Conservation (phyloP, 345 rosid genomes). For the Theobroma cacao region DNA sequence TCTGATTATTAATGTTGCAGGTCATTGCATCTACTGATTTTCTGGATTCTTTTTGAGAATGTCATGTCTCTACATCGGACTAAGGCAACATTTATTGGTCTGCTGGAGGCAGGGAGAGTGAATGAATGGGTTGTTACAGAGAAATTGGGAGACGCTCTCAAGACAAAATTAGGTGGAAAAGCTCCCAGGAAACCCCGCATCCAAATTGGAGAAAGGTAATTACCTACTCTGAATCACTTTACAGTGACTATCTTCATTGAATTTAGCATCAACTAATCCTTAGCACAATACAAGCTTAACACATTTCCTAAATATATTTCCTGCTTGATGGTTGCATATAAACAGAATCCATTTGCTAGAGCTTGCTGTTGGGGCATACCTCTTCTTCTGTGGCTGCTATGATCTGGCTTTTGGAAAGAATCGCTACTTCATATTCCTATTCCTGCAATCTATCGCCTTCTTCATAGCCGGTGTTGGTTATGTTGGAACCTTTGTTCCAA, state of each 20-base stretch:
- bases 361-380: slow-evolving; percentile 67
- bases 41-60: slow-evolving; percentile 90
- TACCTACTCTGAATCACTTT: background rate
- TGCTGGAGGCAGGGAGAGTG: slow-evolving; percentile 77
- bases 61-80: slow-evolving; percentile 92
- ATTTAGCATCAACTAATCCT: background rate
- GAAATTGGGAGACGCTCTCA: slow-evolving; percentile 75
- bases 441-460: slow-evolving; percentile 69
- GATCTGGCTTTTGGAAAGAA: slow-evolving; percentile 61
- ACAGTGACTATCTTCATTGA: background rate
- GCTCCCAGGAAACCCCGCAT: slow-evolving; percentile 40
- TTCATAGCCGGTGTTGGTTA: slow-evolving; percentile 73
- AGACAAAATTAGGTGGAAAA: slow-evolving; percentile 41
- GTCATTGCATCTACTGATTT: slow-evolving; percentile 52
- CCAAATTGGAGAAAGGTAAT: slow-evolving; percentile 65
- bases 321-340: background rate
- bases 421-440: slow-evolving; percentile 61
- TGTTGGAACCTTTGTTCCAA: slow-evolving; percentile 65
- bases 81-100: slow-evolving; percentile 81
- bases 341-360: slow-evolving; percentile 67
- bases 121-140: slow-evolving; percentile 97
- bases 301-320: background rate
- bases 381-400: slow-evolving; percentile 72
- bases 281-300: background rate
- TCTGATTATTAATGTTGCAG: too few relatives aligned